phyloP scores from a whole-genome alignment of 2,329 filamentous ascomycete genomes.

The Trichoderma citrinoviride region DNA sequence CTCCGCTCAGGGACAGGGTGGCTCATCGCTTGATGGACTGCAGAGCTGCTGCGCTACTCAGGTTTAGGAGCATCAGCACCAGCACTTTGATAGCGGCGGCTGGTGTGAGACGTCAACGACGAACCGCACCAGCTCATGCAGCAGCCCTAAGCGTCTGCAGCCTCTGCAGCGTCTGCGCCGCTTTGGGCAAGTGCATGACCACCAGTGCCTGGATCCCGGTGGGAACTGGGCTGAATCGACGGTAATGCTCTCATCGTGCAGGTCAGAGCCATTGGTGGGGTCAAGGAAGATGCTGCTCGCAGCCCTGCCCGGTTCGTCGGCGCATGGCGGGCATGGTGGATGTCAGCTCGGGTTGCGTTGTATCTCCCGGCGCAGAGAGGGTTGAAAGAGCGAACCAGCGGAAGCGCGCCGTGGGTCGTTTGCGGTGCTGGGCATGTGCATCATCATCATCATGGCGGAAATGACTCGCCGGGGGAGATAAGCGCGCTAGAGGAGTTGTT shows the following conservation, averaged over 20 bases:
- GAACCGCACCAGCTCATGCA: not conserved
- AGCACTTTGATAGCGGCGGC: not conserved
- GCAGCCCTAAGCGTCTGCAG: not conserved
- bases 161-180: not conserved
- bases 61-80: constrained; percentile 8
- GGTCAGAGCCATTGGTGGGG: not conserved
- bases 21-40: not conserved
- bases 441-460: not conserved
- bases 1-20: not conserved
- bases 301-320: not conserved
- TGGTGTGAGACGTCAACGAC: not conserved
- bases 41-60: not conserved
- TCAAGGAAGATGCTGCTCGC: not conserved
- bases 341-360: not conserved
- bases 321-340: not conserved
- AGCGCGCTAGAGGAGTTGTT: not conserved
- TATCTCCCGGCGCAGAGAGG: no score
- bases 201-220: constrained; percentile 1
- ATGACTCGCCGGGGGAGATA: not conserved
- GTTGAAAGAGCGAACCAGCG: not conserved
- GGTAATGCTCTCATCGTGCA: not conserved
- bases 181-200: not conserved
- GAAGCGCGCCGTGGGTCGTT: not conserved
- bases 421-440: not conserved
- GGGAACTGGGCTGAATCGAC: not conserved